A percentile compares a stretch with the other conserved stretches of the same genome.
Evolutionary conservation across 2,329 filamentous ascomycete genomes (phyloP).

Genomic region (Rhytidhysteron rufulum): DNA sequence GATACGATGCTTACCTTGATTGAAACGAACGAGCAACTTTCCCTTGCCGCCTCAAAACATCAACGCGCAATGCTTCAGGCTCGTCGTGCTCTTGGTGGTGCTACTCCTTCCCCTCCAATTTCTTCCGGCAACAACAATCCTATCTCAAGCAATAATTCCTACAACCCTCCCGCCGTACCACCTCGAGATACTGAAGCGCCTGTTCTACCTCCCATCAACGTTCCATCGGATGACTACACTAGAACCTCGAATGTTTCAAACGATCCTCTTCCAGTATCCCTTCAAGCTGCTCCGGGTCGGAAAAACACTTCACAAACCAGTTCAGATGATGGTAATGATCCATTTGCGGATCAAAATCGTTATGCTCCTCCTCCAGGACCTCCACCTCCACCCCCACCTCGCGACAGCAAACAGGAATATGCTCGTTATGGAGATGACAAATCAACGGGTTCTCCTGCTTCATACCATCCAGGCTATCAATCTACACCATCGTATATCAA

Average conservation of each 20-base stretch:
- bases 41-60: conserved; percentile 76
- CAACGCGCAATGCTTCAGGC: conserved; percentile 70
- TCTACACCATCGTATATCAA: conserved; percentile 41
- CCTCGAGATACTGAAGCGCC: conserved; percentile 11
- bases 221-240: conserved; percentile 6
- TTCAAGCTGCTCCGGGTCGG: conserved; percentile 22
- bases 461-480: conserved; percentile 32
- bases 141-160: conserved; percentile 1
- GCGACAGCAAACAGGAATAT: no score
- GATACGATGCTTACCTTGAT: conserved; percentile 92
- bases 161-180: conserved; percentile 4
- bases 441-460: conserved; percentile 18
- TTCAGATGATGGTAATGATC: conserved; percentile 32
- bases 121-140: conserved; percentile 9
- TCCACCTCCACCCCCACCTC: conserved; percentile 11
- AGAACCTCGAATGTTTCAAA: conserved; percentile 11
- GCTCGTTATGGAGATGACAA: no score
- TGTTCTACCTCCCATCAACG: conserved; percentile 14
- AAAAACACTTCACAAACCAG: conserved; percentile 6
- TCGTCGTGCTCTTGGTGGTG: conserved; percentile 40
- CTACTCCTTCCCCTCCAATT: conserved; percentile 15
- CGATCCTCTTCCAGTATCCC: conserved; percentile 19
- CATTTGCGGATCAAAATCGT: conserved; percentile 40
- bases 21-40: conserved; percentile 89
- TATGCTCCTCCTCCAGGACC: conserved; percentile 22